A percentile compares a stretch with the other conserved stretches of the same genome.
Conservation (phyloP, 352 stramenopile species). For the Pythium chondricola region DNA sequence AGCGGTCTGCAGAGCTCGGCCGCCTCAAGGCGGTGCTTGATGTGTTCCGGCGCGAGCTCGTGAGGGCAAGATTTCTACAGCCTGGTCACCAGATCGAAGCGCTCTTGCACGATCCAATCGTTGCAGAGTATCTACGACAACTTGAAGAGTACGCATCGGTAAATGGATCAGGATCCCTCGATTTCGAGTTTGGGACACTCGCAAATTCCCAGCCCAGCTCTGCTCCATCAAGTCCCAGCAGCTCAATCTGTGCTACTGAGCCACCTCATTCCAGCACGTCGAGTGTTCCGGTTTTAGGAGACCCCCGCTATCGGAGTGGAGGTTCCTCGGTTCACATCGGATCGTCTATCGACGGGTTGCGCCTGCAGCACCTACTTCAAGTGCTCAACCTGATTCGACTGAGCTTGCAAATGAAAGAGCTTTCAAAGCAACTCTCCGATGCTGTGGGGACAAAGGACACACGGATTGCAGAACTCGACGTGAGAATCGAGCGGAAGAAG, state of each 20-base stretch:
- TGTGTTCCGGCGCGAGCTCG: slow-evolving; percentile 57
- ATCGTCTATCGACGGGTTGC: background rate
- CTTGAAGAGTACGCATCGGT: slow-evolving; percentile 29
- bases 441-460: background rate
- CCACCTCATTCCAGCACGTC: no score
- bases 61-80: slow-evolving; percentile 44
- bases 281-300: no score
- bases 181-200: background rate
- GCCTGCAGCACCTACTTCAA: background rate
- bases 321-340: no score
- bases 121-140: slow-evolving; percentile 46
- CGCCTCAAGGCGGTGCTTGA: slow-evolving; percentile 64
- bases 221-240: no score
- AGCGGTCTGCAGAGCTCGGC: slow-evolving; percentile 61
- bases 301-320: no score
- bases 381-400: background rate
- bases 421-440: background rate
- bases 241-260: no score
- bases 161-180: background rate
- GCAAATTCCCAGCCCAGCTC: no score
- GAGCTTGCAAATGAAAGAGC: background rate
- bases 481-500: background rate
- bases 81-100: slow-evolving; percentile 24
- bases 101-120: slow-evolving; percentile 37
- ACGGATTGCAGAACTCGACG: background rate